Base-by-base conservation (phyloP, 192 early-diverging fungal species). In the Coemansia sp. region DNA sequence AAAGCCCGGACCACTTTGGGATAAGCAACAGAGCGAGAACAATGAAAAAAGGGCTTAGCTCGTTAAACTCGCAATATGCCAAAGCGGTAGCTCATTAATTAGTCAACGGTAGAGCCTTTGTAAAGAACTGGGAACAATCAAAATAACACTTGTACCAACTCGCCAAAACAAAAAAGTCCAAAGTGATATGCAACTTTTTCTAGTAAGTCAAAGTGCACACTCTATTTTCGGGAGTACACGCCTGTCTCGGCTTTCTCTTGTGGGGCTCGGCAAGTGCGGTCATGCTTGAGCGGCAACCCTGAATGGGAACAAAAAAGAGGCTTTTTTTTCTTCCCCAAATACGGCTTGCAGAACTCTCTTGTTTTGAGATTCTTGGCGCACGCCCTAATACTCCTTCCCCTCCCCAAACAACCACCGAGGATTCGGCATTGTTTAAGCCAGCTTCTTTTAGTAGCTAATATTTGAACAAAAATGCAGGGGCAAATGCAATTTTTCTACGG, bases 391-490 rank as follows among this genome's bases (percentile, higher is more conserved):
- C 43, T 23, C n/a, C 43, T 47, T 18, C 18, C 20, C 18, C 26
- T n/a, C 48, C 48, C 48, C 48, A 52, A 52, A 52, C 48, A 52
- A 52, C 25, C 11, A 26, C 48, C 43, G 43, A 52, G 25, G 6
- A 14, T 52, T 3, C 48, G 48, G 25, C 48, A 52, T 52, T 52
- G 48, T 52, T 9, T 11, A 10, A 12, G 13, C 4, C 48, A 52
- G 25, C n/a, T 28, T 52, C 25, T 52, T 14, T 26, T 52, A 52
- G 48, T 52, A 52, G 48, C 48, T 52, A 52, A 52, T 52, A 52
- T 52, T 25, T 52, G 25, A 9, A 26, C 48, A 23, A 31, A 23
- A 52, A 52, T 52, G 48, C 48, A 52, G 48, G 48, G 48, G 25
- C 48, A 52, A 14, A 26, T 13, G 10, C 38, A 25, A 48, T 13